These are phyloP conservation scores for Nepenthes gracilis DNA, from an alignment of 148 eudicot species.

Conservation along the genomic window DNA sequence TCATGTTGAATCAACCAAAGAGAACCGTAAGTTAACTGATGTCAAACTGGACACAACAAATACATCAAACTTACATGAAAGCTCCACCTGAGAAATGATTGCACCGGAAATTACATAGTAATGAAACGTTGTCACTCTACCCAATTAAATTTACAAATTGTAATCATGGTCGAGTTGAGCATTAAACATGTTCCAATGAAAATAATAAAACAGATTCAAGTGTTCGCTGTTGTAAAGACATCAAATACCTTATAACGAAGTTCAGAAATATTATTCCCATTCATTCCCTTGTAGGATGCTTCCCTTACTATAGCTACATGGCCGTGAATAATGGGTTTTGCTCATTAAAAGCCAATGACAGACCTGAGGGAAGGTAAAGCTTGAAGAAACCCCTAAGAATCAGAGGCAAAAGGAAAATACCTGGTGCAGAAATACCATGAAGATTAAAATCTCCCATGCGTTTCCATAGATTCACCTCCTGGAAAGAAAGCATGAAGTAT, in stretches of 20 bases:
- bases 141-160: background rate
- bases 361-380: no score
- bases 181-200: no score
- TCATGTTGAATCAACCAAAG: background rate
- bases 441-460: slow-evolving; percentile 96
- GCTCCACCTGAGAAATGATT: background rate
- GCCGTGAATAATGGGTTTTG: no score
- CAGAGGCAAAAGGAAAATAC: slow-evolving; percentile 16
- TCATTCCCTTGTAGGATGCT: no score
- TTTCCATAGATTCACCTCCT: slow-evolving; percentile 95
- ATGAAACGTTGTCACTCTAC: background rate
- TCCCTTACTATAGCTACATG: no score
- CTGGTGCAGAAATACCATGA: slow-evolving; percentile 96
- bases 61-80: background rate
- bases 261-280: no score
- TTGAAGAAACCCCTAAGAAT: no score
- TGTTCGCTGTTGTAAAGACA: no score
- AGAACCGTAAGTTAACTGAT: background rate
- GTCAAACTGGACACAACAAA: slow-evolving; percentile 1
- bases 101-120: background rate
- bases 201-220: no score
- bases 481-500: slow-evolving; percentile 10
- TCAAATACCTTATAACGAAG: no score
- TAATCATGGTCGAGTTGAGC: background rate
- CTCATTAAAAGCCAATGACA: no score